These are phyloP conservation scores for Curvularia eragrostidis DNA, from an alignment of 2,329 filamentous ascomycete genomes.

Conservation along the genomic window DNA sequence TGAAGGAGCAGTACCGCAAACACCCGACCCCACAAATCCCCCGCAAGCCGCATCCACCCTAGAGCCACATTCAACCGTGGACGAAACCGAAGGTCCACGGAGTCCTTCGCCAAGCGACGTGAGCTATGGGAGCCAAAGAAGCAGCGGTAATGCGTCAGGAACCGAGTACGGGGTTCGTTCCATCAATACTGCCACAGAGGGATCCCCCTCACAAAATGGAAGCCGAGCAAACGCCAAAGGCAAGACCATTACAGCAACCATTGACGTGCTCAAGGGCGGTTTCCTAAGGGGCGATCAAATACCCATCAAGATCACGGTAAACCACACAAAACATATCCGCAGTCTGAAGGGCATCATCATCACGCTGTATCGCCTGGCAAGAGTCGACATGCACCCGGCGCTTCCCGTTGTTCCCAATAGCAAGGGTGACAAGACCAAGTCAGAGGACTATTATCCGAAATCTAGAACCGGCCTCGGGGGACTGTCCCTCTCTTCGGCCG, in stretches of 20 bases:
- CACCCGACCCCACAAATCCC: slow-evolving; percentile 28
- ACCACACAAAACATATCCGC: slow-evolving; percentile 87
- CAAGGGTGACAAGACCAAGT: slow-evolving; percentile 72
- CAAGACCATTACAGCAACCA: slow-evolving; percentile 79
- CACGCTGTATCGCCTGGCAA: slow-evolving; percentile 87
- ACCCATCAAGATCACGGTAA: slow-evolving; percentile 78
- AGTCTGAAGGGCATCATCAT: slow-evolving; percentile 92
- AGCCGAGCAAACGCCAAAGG: slow-evolving; percentile 67
- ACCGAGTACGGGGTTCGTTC: slow-evolving; percentile 52
- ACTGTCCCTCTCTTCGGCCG: slow-evolving; percentile 82
- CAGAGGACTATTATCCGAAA: slow-evolving; percentile 84
- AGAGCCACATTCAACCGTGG: slow-evolving; percentile 29
- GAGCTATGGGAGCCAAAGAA: slow-evolving; percentile 61
- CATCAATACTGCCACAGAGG: slow-evolving; percentile 55
- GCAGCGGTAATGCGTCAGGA: slow-evolving; percentile 60
- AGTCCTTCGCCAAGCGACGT: slow-evolving; percentile 57
- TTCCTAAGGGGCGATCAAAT: slow-evolving; percentile 85
- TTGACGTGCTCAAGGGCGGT: slow-evolving; percentile 82
- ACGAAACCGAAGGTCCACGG: slow-evolving; percentile 45
- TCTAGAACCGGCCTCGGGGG: slow-evolving; percentile 87
- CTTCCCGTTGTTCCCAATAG: slow-evolving; percentile 67
- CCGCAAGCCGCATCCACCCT: slow-evolving; percentile 29
- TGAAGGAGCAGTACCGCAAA: slow-evolving; percentile 23
- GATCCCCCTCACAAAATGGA: slow-evolving; percentile 49
- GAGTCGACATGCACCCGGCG: slow-evolving; percentile 79